Percentiles rank a stretch among this genome's conserved stretches.
Evolutionary conservation across 176 grass and related monocot species (phyloP).

Genomic region (Oryza glumipatula): DNA sequence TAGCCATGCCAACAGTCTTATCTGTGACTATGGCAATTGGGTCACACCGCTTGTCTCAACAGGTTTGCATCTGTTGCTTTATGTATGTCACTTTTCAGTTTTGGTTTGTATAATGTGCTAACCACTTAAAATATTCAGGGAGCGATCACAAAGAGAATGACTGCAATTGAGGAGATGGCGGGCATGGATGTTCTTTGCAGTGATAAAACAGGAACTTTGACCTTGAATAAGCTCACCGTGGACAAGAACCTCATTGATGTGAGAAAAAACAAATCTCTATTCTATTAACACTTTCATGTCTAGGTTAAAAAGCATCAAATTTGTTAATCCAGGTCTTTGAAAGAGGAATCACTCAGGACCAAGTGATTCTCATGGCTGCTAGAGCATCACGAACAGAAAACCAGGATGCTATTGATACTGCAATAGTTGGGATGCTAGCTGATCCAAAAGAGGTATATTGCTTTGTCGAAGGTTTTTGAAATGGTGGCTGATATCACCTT

Average conservation of each 20-base stretch:
- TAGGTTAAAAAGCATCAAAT: background rate
- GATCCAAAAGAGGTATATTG: constrained; percentile 71
- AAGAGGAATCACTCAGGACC: constrained; percentile 59
- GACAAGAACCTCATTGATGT: constrained; percentile 78
- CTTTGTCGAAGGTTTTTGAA: background rate
- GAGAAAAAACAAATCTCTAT: background rate
- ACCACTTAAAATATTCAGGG: constrained; percentile 39
- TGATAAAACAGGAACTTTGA: constrained; percentile 83
- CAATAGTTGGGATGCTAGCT: constrained; percentile 79
- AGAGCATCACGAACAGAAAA: constrained; percentile 83
- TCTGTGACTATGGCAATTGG: constrained; percentile 91
- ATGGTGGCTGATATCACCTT: background rate
- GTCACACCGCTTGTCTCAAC: constrained; percentile 68
- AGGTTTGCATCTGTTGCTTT: constrained; percentile 42
- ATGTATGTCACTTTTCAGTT: background rate
- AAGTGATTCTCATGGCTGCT: constrained; percentile 74
- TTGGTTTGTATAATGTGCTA: background rate
- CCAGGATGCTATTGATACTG: constrained; percentile 82
- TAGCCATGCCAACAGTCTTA: constrained; percentile 80
- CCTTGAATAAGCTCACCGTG: constrained; percentile 74
- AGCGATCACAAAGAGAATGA: constrained; percentile 89
- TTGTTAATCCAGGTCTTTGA: constrained; percentile 57
- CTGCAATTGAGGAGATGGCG: constrained; percentile 92
- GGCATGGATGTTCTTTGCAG: constrained; percentile 93
- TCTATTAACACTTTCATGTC: background rate